phyloP scores from a whole-genome alignment of 2,329 filamentous ascomycete species.

The Colletotrichum agaves region DNA sequence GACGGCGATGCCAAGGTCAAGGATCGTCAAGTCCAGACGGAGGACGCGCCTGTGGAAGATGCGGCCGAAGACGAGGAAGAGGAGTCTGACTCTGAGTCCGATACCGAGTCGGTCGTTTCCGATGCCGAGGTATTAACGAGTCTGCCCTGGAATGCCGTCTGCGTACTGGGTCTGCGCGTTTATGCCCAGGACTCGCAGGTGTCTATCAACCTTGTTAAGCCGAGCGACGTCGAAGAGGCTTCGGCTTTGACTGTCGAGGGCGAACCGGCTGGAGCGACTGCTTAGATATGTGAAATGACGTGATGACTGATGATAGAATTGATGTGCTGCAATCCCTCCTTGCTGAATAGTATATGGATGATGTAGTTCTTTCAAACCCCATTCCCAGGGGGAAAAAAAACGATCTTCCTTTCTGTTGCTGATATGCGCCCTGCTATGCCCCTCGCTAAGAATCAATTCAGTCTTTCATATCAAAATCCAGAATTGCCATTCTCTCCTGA shows the following conservation, averaged over 20 bases:
- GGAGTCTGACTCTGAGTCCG: conserved; percentile 22
- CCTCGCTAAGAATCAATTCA: not conserved
- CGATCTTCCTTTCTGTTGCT: no score
- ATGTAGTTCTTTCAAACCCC: not conserved
- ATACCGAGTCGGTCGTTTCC: conserved; percentile 1
- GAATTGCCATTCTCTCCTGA: conserved; percentile 13
- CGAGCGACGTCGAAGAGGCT: conserved; percentile 45
- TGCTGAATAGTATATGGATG: not conserved
- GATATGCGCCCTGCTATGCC: no score
- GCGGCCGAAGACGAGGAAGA: conserved; percentile 2
- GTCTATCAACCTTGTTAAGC: conserved; percentile 48
- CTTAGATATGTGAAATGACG: conserved; percentile 1
- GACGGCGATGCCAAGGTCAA: not conserved
- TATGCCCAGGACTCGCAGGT: conserved; percentile 50
- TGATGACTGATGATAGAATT: not conserved
- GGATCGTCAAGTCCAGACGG: conserved; percentile 23
- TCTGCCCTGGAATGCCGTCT: conserved; percentile 54
- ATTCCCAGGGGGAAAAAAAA: no score
- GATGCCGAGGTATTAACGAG: conserved; percentile 37
- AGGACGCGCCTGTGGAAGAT: not conserved
- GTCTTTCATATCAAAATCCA: conserved; percentile 13
- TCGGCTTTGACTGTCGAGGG: conserved; percentile 43
- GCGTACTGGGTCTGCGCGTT: conserved; percentile 52
- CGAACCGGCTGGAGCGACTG: conserved; percentile 45
- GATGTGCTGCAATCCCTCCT: not conserved